Base-by-base conservation (phyloP, 1,139 yeast genomes). In the Lodderomyces parapsilosis region DNA sequence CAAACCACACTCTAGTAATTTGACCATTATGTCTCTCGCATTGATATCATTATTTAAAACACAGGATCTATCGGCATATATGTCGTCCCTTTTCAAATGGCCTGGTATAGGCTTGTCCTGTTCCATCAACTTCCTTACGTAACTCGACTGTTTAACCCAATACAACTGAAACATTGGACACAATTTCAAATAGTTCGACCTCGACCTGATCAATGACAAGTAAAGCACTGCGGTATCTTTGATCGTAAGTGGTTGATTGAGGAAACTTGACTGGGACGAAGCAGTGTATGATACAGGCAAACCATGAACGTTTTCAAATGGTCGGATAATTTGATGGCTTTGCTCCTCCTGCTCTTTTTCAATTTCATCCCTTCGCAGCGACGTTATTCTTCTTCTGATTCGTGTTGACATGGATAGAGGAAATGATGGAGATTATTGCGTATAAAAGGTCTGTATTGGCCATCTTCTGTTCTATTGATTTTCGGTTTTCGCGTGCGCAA, bases 21-120 rank as follows among this genome's bases (percentile, higher is more conserved):
- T 89, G 45, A 89, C 86, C 96, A 91, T 90, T 42, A 83, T 83
- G 52, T 93, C 98, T 52, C 95, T 71, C 28, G 85, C 85, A 59
- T 80, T 80, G 8, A 71, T 72, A 11, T 75, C 75, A 31, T 65
- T 55, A 6, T 74, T 69, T 39, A 74, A 62, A 32, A 77, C 69
- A 30, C 84, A 74, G 11, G 62, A 60, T 32, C 76, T 49, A 30
- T 64, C 65, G 18, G 50, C 48, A 19, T 37, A 38, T 38, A 51
- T 52, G 38, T 49, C 59, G 27, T 59, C 71, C 33, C 56, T 62
- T 33, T 58, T 57, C 17, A 54, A 51, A 13, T 54, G 47, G 40
- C 58, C 62, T 5, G 66, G 62, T n/a, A 59, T 48, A 28, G 62
- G 59, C 39, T 59, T 62, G 42, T 66, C 69, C 48, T 56, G 58